Percentiles rank a stretch among this genome's conserved stretches.
phyloP scores from a whole-genome alignment of 177 flowering plant species.

The Vitis hybrid region DNA sequence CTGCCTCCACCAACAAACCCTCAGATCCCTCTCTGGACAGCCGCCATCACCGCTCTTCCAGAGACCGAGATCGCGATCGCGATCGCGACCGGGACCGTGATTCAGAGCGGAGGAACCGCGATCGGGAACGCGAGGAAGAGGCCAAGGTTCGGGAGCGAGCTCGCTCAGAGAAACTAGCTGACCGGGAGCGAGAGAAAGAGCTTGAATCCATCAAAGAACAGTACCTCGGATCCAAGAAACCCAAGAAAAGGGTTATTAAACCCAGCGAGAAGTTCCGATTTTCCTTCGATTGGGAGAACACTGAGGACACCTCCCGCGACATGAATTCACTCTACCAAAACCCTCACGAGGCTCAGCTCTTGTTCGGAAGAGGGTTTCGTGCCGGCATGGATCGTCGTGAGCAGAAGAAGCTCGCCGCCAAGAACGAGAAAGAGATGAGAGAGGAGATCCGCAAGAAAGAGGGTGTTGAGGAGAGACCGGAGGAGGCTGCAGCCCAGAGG shows the following conservation, averaged over 20 bases:
- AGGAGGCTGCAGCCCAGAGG: slow-evolving; percentile 67
- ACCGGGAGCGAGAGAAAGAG: slow-evolving; percentile 77
- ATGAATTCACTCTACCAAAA: slow-evolving; percentile 80
- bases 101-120: slow-evolving; percentile 8
- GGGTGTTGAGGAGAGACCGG: slow-evolving; percentile 70
- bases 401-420: slow-evolving; percentile 84
- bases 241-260: slow-evolving; percentile 83
- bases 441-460: slow-evolving; percentile 74
- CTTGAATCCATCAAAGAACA: slow-evolving; percentile 79
- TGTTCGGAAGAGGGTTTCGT: slow-evolving; percentile 80
- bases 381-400: slow-evolving; percentile 86
- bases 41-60: slow-evolving; percentile 24
- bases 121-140: slow-evolving; percentile 61
- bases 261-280: slow-evolving; percentile 89
- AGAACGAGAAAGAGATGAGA: slow-evolving; percentile 71
- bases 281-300: slow-evolving; percentile 89
- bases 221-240: slow-evolving; percentile 82
- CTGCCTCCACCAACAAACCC: slow-evolving; percentile 3
- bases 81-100: slow-evolving; percentile 35
- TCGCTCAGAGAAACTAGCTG: slow-evolving; percentile 62
- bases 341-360: slow-evolving; percentile 84
- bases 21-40: slow-evolving; percentile 19
- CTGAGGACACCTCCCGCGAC: slow-evolving; percentile 80
- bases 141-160: slow-evolving; percentile 48
- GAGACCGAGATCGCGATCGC: slow-evolving; percentile 34